Evolutionary conservation across 306 rosid species (phyloP), one percentile per base, ranked within the genome.

Genomic region (Abrus precatorius): DNA sequence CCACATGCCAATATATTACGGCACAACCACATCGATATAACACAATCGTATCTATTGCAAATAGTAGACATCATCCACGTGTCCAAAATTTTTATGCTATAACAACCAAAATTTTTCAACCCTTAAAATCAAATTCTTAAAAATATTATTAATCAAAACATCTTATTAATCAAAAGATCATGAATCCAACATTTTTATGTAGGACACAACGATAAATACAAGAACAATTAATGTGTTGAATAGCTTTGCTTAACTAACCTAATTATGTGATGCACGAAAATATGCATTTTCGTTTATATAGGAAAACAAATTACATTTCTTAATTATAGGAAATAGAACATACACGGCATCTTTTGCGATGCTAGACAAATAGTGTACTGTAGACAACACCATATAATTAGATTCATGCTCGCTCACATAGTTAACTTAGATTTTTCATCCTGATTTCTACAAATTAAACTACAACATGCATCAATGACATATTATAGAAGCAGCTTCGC

Each of bases 381-480:
- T 27, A 27, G 36, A 67, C 36, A 71, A 10, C 43, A 47, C 11
- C 7, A 44, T 1, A 52, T 9, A 28, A 27, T 7, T 73, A 67
- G 76, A 75, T 56, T 57, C 47, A 68, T 6, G 57, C 60, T 68
- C 72, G 49, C 36, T 49, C 62, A 11, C 40, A 74, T 11, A 34
- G 64, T 60, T 53, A 12, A 49, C 56, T 68, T 76, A 9, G 80
- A 47, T 4, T 75, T 66, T 59, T 48, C 62, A 62, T 12, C 68
- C 44, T 41, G 55, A 11, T 67, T 57, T 67, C 60, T 60, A 62
- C 43, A 69, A 36, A 13, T 30, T 32, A 62, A 53, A 72, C 36
- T 36, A 56, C 53, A 71, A 44, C 75, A 77, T 63, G 43, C 86
- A 77, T 12, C 33, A 60, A 61, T 1, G 32, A 52, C 30, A 78